Percentiles rank a stretch among this genome's conserved stretches.
These are phyloP conservation scores for Silybum marianum DNA, from an alignment of 129 eudicot species.

Conservation along the genomic window DNA sequence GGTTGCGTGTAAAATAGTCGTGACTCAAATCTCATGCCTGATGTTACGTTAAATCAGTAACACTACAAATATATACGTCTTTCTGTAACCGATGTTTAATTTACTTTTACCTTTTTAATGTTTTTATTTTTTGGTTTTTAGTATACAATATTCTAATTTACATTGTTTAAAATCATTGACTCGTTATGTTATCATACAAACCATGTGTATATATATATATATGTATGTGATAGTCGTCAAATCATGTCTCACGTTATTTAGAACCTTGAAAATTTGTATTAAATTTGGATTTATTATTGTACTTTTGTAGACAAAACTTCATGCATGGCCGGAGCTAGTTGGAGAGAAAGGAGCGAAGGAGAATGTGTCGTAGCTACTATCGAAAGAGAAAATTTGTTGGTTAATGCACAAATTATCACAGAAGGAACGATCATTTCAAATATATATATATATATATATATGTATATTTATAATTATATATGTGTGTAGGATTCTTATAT, in stretches of 20 bases:
- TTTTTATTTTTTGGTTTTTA: no score
- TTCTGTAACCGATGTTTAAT: no score
- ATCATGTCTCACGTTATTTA: no score
- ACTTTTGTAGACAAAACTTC: constrained; percentile 26
- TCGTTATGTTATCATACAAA: neutral
- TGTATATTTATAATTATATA: no score
- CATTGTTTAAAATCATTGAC: neutral
- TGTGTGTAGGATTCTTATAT: constrained; percentile 20
- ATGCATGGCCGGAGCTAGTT: constrained; percentile 45
- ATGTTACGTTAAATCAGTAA: neutral
- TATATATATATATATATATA: neutral
- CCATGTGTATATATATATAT: no score
- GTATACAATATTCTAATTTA: neutral
- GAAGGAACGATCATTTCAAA: neutral
- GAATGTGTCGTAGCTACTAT: constrained; percentile 9
- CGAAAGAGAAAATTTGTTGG: constrained; percentile 27
- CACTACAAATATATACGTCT: no score
- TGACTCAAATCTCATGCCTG: neutral
- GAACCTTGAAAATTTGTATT: neutral
- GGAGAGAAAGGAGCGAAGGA: constrained; percentile 21
- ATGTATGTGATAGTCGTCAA: no score
- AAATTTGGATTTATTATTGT: constrained; percentile 8
- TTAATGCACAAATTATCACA: constrained; percentile 5
- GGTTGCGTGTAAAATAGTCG: neutral
- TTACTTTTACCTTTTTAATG: neutral